phyloP scores from a whole-genome alignment of 768 basidiomycete species.

The Steccherinum ochraceum region DNA sequence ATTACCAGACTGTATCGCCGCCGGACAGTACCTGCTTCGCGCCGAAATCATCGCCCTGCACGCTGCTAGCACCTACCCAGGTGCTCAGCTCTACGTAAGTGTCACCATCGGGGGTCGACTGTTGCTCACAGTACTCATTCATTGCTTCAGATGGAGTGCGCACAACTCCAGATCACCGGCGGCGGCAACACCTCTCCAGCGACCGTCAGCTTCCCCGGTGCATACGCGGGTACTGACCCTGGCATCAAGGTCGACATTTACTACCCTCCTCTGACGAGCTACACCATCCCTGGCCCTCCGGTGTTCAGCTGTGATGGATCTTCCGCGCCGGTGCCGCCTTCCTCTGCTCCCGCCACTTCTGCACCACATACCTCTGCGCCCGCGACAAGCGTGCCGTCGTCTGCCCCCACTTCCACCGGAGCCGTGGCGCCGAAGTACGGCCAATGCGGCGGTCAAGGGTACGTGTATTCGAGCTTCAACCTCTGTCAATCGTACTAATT shows the following conservation, averaged over 20 bases:
- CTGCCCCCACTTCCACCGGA: conserved; percentile 10
- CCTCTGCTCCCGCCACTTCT: conserved; percentile 4
- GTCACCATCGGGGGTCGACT: neutral
- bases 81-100: conserved; percentile 48
- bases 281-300: conserved; percentile 26
- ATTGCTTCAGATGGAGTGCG: conserved; percentile 29
- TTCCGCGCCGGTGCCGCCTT: conserved; percentile 1
- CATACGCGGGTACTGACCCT: conserved; percentile 31
- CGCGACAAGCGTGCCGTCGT: neutral
- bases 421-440: conserved; percentile 23
- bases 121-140: too few species aligned
- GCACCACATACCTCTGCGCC: conserved; percentile 2
- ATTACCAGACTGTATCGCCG: conserved; percentile 38
- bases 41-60: conserved; percentile 47
- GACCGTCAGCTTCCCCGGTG: conserved; percentile 30
- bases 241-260: conserved; percentile 30
- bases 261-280: conserved; percentile 18
- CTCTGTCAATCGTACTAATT: neutral
- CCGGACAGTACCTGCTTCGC: conserved; percentile 43
- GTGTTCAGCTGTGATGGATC: conserved; percentile 22
- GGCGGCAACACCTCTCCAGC: conserved; percentile 25
- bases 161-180: conserved; percentile 30
- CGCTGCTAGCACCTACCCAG: conserved; percentile 40
- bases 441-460: conserved; percentile 37
- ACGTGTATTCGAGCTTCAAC: conserved; percentile 5